phyloP scores from a whole-genome alignment of 2,329 filamentous ascomycete genomes.

The Pestalotiopsis sp. region DNA sequence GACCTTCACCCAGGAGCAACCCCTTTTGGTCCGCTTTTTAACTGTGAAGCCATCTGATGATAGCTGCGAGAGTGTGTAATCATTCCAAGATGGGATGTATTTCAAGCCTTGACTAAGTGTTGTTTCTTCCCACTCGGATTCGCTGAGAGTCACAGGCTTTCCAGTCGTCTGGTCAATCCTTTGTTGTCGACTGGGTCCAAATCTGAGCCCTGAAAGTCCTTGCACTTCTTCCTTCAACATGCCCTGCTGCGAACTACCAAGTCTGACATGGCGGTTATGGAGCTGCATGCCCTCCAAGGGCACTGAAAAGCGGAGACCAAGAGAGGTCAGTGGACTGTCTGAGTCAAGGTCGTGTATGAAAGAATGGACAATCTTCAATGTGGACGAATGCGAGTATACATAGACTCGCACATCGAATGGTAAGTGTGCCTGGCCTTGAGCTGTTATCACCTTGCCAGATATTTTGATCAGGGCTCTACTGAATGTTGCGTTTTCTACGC shows the following conservation, averaged over 20 bases:
- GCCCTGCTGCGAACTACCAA: background rate
- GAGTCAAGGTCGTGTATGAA: background rate
- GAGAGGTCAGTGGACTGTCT: background rate
- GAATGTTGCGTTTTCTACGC: background rate
- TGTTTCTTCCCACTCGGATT: background rate
- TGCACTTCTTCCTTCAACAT: background rate
- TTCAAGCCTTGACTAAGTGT: background rate
- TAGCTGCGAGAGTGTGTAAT: background rate
- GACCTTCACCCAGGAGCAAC: background rate
- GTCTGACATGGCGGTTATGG: background rate
- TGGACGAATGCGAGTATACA: background rate
- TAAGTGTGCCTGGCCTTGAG: background rate
- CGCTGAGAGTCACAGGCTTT: background rate
- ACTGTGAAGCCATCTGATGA: background rate
- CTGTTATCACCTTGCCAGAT: background rate
- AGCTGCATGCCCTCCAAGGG: background rate
- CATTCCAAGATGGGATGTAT: background rate
- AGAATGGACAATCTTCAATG: background rate
- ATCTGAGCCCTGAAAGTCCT: background rate
- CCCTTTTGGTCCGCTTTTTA: background rate
- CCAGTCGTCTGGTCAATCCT: background rate
- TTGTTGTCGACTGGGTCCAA: background rate
- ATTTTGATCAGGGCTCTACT: background rate
- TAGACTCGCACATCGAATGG: background rate
- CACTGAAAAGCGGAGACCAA: background rate